Conservation (phyloP, 108 stramenopile genomes). For the Schizochytrium sp. region DNA sequence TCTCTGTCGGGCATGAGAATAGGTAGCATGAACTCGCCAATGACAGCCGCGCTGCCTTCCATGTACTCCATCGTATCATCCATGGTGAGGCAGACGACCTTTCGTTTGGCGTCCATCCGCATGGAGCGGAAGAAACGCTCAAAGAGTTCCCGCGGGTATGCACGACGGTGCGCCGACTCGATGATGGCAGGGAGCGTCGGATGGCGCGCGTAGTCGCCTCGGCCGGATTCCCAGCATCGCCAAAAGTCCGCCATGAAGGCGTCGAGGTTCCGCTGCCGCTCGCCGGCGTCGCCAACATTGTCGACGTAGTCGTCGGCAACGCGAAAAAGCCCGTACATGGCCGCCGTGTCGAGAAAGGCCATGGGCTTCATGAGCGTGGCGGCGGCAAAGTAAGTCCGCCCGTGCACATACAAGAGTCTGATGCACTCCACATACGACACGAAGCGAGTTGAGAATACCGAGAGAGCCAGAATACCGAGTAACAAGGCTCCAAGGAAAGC, state of each 20-base stretch:
- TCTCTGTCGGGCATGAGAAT: neutral
- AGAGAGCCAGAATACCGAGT: neutral
- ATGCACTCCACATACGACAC: neutral
- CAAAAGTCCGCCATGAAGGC: slow-evolving; percentile 6
- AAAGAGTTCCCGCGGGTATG: neutral
- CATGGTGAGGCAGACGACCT: neutral
- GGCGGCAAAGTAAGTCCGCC: neutral
- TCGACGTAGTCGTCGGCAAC: neutral
- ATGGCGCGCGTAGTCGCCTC: neutral
- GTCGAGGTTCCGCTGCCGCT: neutral
- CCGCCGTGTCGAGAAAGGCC: neutral
- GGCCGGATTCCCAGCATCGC: neutral
- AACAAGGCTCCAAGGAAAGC: neutral
- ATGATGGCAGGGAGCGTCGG: slow-evolving; percentile 4
- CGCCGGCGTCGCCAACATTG: neutral
- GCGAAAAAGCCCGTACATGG: neutral
- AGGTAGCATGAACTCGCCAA: slow-evolving; percentile 9
- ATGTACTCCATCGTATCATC: slow-evolving; percentile 15
- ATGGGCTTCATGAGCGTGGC: neutral
- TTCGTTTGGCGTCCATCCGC: neutral
- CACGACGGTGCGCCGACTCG: neutral
- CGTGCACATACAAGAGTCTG: neutral
- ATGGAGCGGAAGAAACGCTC: slow-evolving; percentile 1
- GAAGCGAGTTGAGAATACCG: neutral
- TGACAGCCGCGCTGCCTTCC: slow-evolving; percentile 1